These are phyloP conservation scores for Teratosphaeria zuluensis DNA, from an alignment of 2,329 filamentous ascomycete genomes.

Conservation along the genomic window DNA sequence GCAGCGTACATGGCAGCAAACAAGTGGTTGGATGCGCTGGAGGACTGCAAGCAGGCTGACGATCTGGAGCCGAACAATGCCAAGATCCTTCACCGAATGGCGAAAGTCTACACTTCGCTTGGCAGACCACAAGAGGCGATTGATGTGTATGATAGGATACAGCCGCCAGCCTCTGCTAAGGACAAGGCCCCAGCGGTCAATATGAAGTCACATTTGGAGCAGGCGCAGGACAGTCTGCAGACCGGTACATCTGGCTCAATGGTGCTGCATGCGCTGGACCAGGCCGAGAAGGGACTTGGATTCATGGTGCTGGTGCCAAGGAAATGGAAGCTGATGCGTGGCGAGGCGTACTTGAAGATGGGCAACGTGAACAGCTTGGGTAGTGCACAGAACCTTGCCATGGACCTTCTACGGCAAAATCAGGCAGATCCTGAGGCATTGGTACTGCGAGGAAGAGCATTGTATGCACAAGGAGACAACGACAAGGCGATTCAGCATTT, in stretches of 20 bases:
- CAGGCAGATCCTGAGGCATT: slow-evolving; percentile 88
- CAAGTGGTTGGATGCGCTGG: slow-evolving; percentile 67
- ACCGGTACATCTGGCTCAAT: slow-evolving; percentile 76
- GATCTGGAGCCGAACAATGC: slow-evolving; percentile 76
- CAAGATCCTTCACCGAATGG: slow-evolving; percentile 81
- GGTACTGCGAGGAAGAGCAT: slow-evolving; percentile 73
- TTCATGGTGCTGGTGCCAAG: slow-evolving; percentile 67
- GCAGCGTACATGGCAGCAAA: slow-evolving; percentile 87
- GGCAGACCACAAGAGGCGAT: slow-evolving; percentile 82
- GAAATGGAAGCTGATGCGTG: slow-evolving; percentile 89
- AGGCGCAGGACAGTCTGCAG: slow-evolving; percentile 67
- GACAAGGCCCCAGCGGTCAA: slow-evolving; percentile 73
- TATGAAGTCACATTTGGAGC: slow-evolving; percentile 73
- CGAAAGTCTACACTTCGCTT: slow-evolving; percentile 78
- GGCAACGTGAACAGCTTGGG: slow-evolving; percentile 79
- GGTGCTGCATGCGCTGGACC: slow-evolving; percentile 83
- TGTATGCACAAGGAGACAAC: slow-evolving; percentile 89
- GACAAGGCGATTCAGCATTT: slow-evolving; percentile 91
- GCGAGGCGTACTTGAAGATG: slow-evolving; percentile 88
- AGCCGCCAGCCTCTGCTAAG: slow-evolving; percentile 70
- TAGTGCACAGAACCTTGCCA: slow-evolving; percentile 86
- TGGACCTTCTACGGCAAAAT: slow-evolving; percentile 75
- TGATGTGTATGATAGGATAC: slow-evolving; percentile 68
- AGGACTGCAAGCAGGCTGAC: slow-evolving; percentile 74
- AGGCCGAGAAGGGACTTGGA: slow-evolving; percentile 75